Conservation (phyloP, 2,329 filamentous ascomycete genomes). For the Sarocladiaceae sp. region DNA sequence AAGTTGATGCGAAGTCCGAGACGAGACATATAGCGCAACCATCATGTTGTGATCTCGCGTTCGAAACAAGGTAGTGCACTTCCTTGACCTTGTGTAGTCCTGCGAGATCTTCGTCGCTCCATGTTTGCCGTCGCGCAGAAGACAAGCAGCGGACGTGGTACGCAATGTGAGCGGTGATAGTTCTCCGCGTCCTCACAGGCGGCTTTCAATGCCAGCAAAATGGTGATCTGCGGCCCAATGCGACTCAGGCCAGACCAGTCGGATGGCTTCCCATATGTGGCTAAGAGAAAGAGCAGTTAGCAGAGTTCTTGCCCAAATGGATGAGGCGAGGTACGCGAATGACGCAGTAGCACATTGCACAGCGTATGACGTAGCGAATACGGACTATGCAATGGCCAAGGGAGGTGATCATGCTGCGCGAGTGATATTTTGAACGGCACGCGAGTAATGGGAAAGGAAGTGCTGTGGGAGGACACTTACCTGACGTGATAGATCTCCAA, state of each 20-base stretch:
- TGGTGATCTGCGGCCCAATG: constrained; percentile 74
- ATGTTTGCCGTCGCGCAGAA: too few species aligned
- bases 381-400: background rate
- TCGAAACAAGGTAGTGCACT: background rate
- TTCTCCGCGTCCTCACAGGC: constrained; percentile 55
- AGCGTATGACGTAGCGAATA: background rate
- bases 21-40: background rate
- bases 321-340: background rate
- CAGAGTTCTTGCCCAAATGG: background rate
- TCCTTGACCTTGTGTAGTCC: background rate
- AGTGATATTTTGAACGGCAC: too few species aligned
- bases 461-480: constrained; percentile 45
- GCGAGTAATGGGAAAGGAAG: background rate
- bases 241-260: constrained; percentile 85
- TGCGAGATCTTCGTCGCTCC: background rate
- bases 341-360: background rate
- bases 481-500: constrained; percentile 85
- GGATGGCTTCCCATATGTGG: constrained; percentile 92
- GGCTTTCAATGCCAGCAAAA: constrained; percentile 69
- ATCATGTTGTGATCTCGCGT: background rate
- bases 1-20: background rate
- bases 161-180: too few species aligned
- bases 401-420: too few species aligned
- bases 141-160: too few species aligned
- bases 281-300: constrained; percentile 34